A percentile compares a stretch with the other conserved stretches of the same genome.
Evolutionary conservation across 2,329 filamentous ascomycete genomes (phyloP).

Genomic region (Neopestalotiopsis sp.): DNA sequence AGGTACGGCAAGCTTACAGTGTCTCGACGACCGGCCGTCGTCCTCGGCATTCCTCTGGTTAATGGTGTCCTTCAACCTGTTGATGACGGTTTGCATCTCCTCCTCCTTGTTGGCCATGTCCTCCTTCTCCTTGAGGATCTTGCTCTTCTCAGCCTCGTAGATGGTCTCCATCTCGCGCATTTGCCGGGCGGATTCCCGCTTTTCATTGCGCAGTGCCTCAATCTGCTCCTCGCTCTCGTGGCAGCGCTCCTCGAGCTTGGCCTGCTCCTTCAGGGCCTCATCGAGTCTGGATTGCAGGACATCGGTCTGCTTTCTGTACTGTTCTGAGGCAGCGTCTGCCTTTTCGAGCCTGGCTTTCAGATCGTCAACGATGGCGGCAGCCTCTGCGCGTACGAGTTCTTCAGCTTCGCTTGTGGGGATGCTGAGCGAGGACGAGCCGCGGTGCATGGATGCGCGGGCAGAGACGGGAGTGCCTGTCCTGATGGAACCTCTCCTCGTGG

Average conservation of each 20-base stretch:
- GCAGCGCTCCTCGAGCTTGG: conserved; percentile 82
- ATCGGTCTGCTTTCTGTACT: conserved; percentile 82
- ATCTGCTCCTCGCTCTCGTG: conserved; percentile 87
- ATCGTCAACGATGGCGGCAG: conserved; percentile 79
- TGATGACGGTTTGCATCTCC: conserved; percentile 88
- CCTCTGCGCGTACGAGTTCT: conserved; percentile 79
- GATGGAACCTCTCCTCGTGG: conserved; percentile 64
- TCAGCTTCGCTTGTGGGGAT: conserved; percentile 56
- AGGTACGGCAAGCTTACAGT: conserved; percentile 49
- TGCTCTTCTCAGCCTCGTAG: conserved; percentile 87
- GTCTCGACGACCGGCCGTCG: conserved; percentile 61
- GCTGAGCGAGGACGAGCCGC: conserved; percentile 55
- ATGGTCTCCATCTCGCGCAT: conserved; percentile 91
- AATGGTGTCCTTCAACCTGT: conserved; percentile 87
- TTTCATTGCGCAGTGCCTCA: conserved; percentile 81
- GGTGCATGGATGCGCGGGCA: conserved; percentile 70
- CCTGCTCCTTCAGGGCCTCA: conserved; percentile 82
- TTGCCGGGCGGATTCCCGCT: conserved; percentile 81
- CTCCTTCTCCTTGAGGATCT: conserved; percentile 90
- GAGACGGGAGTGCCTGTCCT: conserved; percentile 71
- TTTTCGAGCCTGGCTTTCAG: conserved; percentile 82
- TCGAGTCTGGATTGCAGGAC: conserved; percentile 86
- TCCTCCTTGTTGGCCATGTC: conserved; percentile 84
- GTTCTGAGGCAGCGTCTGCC: conserved; percentile 78
- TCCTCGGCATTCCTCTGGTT: conserved; percentile 70